Percentiles rank a stretch among this genome's conserved stretches.
Evolutionary conservation across 2,329 filamentous ascomycete genomes (phyloP).

Genomic region (Neofusicoccum sp.): DNA sequence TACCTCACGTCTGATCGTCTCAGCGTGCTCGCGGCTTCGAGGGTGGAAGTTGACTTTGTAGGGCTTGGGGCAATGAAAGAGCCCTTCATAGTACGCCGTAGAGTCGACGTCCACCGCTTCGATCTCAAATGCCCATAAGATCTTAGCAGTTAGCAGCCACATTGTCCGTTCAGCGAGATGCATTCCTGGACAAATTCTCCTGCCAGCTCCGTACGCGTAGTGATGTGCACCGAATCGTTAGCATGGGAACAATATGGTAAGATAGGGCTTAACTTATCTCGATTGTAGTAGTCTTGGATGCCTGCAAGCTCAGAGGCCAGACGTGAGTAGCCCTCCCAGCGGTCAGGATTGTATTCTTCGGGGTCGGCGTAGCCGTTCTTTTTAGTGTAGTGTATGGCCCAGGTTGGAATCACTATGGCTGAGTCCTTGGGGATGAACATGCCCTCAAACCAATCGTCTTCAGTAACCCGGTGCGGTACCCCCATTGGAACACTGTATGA

Average conservation of each 20-base stretch:
- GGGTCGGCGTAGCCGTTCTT: slow-evolving; percentile 28
- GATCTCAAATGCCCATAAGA: slow-evolving; percentile 28
- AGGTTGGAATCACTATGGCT: slow-evolving; percentile 40
- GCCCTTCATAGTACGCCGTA: slow-evolving; percentile 37
- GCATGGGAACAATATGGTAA: neutral
- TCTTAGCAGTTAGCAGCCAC: slow-evolving; percentile 28
- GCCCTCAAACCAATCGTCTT: slow-evolving; percentile 43
- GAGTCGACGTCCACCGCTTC: slow-evolving; percentile 30
- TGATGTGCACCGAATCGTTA: slow-evolving; percentile 23
- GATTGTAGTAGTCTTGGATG: slow-evolving; percentile 28
- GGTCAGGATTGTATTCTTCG: slow-evolving; percentile 40
- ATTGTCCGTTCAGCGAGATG: slow-evolving; percentile 32
- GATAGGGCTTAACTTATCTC: slow-evolving; percentile 29
- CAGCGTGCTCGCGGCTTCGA: slow-evolving; percentile 34
- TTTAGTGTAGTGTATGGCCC: slow-evolving; percentile 37
- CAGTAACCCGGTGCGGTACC: slow-evolving; percentile 28
- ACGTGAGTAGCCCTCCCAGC: slow-evolving; percentile 34
- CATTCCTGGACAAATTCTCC: slow-evolving; percentile 36
- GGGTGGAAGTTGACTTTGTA: slow-evolving; percentile 37
- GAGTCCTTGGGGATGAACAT: slow-evolving; percentile 45
- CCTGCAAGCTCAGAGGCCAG: slow-evolving; percentile 42
- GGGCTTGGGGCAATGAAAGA: slow-evolving; percentile 37
- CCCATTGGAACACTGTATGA: slow-evolving; percentile 20
- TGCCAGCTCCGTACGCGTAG: slow-evolving; percentile 29
- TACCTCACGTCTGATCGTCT: slow-evolving; percentile 37